Percentiles rank a stretch among this genome's conserved stretches.
Evolutionary conservation across 225 moss, liverwort and hornwort species (phyloP).

Genomic region (Physcomitrellopsis africana): DNA sequence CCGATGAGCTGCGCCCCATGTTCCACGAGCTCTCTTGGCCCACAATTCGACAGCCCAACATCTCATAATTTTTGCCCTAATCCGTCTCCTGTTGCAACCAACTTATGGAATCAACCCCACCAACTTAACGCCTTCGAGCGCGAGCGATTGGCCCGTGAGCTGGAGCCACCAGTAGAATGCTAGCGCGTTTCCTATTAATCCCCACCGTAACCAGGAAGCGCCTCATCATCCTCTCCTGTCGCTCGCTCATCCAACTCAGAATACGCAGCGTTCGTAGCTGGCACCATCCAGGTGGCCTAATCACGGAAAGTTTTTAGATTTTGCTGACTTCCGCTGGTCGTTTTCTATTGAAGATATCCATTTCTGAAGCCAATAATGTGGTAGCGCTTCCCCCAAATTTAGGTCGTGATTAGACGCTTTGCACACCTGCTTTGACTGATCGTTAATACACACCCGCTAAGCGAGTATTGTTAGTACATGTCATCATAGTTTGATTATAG

Average conservation of each 20-base stretch:
- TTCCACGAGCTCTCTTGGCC: background rate
- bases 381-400: no score
- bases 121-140: background rate
- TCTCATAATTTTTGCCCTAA: background rate
- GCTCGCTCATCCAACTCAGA: background rate
- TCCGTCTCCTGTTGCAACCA: background rate
- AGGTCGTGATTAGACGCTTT: no score
- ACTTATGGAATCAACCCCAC: background rate
- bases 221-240: background rate
- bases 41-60: background rate
- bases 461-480: no score
- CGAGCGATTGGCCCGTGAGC: background rate
- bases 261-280: background rate
- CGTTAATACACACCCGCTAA: no score
- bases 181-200: background rate
- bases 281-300: constrained; percentile 10
- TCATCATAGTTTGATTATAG: no score
- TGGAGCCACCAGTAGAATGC: background rate
- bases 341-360: background rate
- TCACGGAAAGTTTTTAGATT: background rate
- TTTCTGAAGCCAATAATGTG: background rate
- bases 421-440: no score
- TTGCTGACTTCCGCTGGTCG: background rate
- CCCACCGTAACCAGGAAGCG: background rate
- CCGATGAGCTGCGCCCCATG: background rate